Conservation (phyloP, 2,329 filamentous ascomycete genomes). For the Bipolaris zeicola region DNA sequence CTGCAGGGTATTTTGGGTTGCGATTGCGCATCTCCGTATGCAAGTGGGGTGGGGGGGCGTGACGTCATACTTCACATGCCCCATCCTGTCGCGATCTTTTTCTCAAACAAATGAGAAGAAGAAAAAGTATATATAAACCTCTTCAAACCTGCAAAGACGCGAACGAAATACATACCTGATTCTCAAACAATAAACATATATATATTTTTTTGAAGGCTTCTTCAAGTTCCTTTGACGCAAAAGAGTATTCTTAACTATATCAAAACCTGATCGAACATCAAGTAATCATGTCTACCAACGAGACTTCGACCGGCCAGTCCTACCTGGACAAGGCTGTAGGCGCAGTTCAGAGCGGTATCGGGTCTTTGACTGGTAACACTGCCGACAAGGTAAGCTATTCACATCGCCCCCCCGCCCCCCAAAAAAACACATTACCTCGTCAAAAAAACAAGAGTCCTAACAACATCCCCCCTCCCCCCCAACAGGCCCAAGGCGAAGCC, state of each 20-base stretch:
- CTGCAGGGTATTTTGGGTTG: conserved; percentile 7
- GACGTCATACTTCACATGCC: conserved; percentile 20
- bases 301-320: conserved; percentile 79
- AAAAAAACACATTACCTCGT: too few species aligned
- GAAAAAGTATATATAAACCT: conserved; percentile 5
- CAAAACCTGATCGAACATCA: not conserved
- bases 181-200: not conserved
- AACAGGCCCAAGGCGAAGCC: conserved; percentile 61
- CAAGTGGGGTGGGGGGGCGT: conserved; percentile 10
- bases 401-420: too few species aligned
- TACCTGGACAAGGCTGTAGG: conserved; percentile 68
- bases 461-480: too few species aligned
- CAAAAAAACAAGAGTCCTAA: too few species aligned
- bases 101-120: not conserved
- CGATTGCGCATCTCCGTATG: conserved; percentile 2
- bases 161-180: not conserved
- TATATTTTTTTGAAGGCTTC: not conserved
- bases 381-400: conserved; percentile 62
- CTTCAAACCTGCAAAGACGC: not conserved
- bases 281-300: conserved; percentile 53
- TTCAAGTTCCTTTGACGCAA: too few species aligned
- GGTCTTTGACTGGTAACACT: conserved; percentile 73
- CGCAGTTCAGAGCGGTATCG: conserved; percentile 72
- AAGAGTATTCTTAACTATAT: too few species aligned
- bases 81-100: not conserved